Evolutionary conservation across 106 monocot species (phyloP).

Genomic region (Dioscorea dumetorum): DNA sequence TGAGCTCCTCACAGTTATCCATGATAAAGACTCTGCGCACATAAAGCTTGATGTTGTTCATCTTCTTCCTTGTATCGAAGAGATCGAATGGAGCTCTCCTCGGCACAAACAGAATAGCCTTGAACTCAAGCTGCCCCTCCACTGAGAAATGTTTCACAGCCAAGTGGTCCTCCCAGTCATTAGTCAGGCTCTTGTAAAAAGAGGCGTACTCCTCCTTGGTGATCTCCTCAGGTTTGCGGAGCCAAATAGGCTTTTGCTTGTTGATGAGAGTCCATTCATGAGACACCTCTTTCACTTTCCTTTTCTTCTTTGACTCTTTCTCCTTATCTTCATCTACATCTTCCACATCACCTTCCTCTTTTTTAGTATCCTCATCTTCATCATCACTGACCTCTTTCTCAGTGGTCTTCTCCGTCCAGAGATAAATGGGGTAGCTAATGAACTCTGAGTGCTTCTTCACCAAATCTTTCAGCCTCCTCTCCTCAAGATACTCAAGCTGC

Average conservation of each 20-base stretch:
- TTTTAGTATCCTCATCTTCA: slow-evolving; percentile 4
- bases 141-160: slow-evolving; percentile 10
- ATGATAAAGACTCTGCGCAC: slow-evolving; percentile 3
- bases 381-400: slow-evolving; percentile 8
- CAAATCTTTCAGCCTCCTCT: slow-evolving; percentile 6
- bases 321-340: slow-evolving; percentile 1
- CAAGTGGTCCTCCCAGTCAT: slow-evolving; percentile 2
- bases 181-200: slow-evolving; percentile 3
- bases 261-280: not conserved
- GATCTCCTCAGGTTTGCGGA: slow-evolving; percentile 8
- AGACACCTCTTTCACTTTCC: not conserved
- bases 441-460: slow-evolving; percentile 7
- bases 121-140: not conserved
- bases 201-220: slow-evolving; percentile 9
- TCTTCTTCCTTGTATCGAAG: slow-evolving; percentile 8
- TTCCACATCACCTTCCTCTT: slow-evolving; percentile 7
- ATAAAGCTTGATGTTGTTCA: slow-evolving; percentile 13
- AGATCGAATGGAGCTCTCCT: slow-evolving; percentile 1
- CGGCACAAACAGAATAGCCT: not conserved
- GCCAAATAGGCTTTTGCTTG: slow-evolving; percentile 8
- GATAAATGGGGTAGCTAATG: slow-evolving; percentile 7
- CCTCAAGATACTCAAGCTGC: slow-evolving; percentile 5
- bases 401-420: slow-evolving; percentile 7
- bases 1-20: not conserved
- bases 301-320: not conserved